A percentile compares a stretch with the other conserved stretches of the same genome.
Conservation (phyloP, 116 monocot species). For the Trichopus zeylanicus region DNA sequence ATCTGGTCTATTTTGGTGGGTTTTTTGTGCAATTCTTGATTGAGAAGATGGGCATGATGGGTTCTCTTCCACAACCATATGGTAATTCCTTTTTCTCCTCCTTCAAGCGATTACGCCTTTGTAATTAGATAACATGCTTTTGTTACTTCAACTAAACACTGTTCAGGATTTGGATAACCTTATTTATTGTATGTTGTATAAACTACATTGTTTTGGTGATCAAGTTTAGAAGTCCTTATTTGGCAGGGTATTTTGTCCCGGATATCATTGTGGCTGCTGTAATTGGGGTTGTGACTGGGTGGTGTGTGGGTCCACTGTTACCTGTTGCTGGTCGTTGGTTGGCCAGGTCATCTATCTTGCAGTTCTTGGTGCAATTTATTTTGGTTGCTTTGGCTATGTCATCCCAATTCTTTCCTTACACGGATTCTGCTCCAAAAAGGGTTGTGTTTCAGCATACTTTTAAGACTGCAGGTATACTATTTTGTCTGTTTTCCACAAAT, state of each 20-base stretch:
- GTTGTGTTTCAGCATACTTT: conserved; percentile 80
- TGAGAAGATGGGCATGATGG: conserved; percentile 99
- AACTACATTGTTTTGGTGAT: too few species aligned
- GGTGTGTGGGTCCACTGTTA: conserved; percentile 72
- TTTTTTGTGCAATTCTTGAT: conserved; percentile 83
- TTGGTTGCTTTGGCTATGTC: conserved; percentile 71
- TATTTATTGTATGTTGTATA: not conserved
- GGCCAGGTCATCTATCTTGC: conserved; percentile 54
- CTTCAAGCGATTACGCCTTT: not conserved
- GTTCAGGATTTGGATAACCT: not conserved
- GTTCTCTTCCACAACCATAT: conserved; percentile 87
- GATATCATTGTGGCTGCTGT: conserved; percentile 76
- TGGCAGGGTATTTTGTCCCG: conserved; percentile 84
- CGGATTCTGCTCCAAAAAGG: conserved; percentile 78
- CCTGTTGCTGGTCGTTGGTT: conserved; percentile 74
- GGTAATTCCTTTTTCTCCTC: conserved; percentile 32
- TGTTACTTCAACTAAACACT: not conserved
- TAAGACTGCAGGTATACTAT: conserved; percentile 42
- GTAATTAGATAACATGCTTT: not conserved
- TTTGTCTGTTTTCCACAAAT: too few species aligned
- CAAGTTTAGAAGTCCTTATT: too few species aligned
- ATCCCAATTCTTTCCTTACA: conserved; percentile 84
- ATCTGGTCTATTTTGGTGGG: conserved; percentile 75
- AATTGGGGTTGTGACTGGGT: conserved; percentile 73
- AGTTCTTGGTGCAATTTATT: conserved; percentile 57